Evolutionary conservation across 225 moss, liverwort and hornwort species (phyloP).

Genomic region (Climacium dendroides): DNA sequence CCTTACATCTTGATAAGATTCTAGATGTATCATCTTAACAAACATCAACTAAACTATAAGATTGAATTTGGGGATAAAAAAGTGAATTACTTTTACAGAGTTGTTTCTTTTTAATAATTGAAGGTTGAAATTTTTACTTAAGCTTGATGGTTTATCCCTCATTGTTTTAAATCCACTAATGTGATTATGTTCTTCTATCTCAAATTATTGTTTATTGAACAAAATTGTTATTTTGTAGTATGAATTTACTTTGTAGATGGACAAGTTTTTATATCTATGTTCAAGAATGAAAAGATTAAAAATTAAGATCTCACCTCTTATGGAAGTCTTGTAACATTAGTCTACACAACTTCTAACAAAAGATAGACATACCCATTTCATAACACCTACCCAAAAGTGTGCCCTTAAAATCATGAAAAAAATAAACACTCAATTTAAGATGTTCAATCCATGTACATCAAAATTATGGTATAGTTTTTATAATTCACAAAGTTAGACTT

Average conservation of each 20-base stretch:
- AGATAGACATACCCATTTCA: background rate
- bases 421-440: background rate
- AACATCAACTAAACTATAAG: background rate
- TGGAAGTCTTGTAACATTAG: background rate
- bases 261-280: too few relatives aligned
- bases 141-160: background rate
- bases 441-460: background rate
- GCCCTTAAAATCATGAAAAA: background rate
- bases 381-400: background rate
- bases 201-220: background rate
- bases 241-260: background rate
- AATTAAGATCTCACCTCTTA: background rate
- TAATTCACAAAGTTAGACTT: too few relatives aligned
- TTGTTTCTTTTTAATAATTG: background rate
- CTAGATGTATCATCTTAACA: background rate
- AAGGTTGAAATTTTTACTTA: background rate
- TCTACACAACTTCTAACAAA: background rate
- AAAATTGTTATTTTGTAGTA: background rate
- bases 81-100: background rate
- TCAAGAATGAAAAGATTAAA: background rate
- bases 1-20: background rate
- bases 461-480: background rate
- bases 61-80: fast-evolving
- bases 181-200: background rate
- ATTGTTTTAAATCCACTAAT: background rate